Percentiles rank a stretch among this genome's conserved stretches.
Evolutionary conservation across 225 moss, liverwort and hornwort species (phyloP).

Genomic region (Physcomitrellopsis africana): DNA sequence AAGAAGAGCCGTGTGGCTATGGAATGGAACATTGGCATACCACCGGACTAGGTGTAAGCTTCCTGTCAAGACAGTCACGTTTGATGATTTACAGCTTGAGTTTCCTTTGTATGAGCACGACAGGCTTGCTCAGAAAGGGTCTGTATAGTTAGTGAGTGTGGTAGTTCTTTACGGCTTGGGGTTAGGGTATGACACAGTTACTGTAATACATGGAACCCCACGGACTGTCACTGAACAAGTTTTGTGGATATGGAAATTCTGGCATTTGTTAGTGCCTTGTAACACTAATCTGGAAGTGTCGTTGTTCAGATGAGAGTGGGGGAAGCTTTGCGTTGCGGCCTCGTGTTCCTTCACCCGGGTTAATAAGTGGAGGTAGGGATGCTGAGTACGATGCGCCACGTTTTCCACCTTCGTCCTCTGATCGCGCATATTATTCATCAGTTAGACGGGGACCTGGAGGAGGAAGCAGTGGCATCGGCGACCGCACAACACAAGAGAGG

Average conservation of each 20-base stretch:
- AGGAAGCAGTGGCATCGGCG: conserved; percentile 38
- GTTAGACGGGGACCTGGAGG: conserved; percentile 42
- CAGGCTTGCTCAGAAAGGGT: too few species aligned
- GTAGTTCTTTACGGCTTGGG: conserved; percentile 27
- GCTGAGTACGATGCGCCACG: conserved; percentile 71
- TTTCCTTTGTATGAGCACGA: conserved; percentile 20
- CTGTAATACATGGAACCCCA: not conserved
- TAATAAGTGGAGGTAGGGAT: conserved; percentile 54
- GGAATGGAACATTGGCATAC: conserved; percentile 23
- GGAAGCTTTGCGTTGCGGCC: conserved; percentile 62
- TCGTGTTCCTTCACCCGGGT: conserved; percentile 55
- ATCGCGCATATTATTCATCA: conserved; percentile 50
- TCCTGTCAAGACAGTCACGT: too few species aligned
- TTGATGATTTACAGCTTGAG: conserved; percentile 31
- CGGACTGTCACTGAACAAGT: not conserved
- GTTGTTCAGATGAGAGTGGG: conserved; percentile 62
- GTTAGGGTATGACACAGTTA: not conserved
- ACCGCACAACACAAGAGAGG: conserved; percentile 55
- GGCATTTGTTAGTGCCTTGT: not conserved
- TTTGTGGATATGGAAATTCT: not conserved
- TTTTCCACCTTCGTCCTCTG: conserved; percentile 50
- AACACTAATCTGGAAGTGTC: conserved; percentile 5
- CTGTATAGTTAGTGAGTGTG: too few species aligned
- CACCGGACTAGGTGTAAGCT: too few species aligned
- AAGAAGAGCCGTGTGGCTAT: not conserved